Evolutionary conservation across 176 grass and related monocot species (phyloP).

Genomic region (Elymus sibiricus): DNA sequence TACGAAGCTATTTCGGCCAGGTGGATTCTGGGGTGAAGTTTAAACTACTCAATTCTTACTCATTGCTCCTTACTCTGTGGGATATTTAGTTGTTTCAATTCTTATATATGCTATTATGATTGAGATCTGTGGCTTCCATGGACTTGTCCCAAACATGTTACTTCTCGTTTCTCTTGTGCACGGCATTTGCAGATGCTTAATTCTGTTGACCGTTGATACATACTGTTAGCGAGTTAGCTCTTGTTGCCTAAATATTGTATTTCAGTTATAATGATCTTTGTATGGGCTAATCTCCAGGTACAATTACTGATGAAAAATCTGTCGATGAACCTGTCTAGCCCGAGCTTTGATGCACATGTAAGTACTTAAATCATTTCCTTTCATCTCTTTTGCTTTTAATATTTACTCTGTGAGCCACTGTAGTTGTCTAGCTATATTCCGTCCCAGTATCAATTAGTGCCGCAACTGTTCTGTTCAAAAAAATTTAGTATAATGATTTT

Average conservation of each 20-base stretch:
- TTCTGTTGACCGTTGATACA: constrained; percentile 42
- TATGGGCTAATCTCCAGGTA: constrained; percentile 49
- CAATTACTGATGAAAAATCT: constrained; percentile 79
- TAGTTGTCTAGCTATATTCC: neutral
- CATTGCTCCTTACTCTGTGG: neutral
- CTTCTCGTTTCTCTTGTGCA: neutral
- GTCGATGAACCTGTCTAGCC: constrained; percentile 67
- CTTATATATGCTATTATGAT: neutral
- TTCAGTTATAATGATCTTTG: neutral
- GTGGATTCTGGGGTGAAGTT: neutral
- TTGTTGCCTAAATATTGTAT: neutral
- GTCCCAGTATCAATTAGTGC: no score
- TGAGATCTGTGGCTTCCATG: no score
- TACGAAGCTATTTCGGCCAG: neutral
- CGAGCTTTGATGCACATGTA: constrained; percentile 84
- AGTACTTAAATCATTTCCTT: neutral
- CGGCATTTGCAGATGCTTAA: no score
- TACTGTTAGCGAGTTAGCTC: neutral
- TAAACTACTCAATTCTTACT: neutral
- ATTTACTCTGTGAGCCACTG: neutral
- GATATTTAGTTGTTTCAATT: neutral
- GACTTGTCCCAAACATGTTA: neutral
- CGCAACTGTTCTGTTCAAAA: no score
- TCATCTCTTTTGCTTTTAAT: neutral
- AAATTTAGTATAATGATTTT: no score